Evolutionary conservation across 352 stramenopile genomes (phyloP), one percentile per base, ranked within the genome.

Genomic region (Globisporangium ultimum): DNA sequence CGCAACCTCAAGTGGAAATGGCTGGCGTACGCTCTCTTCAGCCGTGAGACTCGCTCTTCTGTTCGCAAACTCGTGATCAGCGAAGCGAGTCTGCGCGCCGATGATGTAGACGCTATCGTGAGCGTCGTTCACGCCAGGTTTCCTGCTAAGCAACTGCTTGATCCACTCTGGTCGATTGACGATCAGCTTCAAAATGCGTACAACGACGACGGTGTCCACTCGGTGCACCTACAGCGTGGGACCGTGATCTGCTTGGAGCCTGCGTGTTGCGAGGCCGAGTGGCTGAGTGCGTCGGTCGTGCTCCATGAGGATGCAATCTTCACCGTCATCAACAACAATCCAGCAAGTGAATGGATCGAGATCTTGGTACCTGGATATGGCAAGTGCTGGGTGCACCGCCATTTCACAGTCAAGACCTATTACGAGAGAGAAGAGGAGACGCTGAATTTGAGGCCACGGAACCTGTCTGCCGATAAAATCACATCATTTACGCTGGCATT

Each of bases 361-460:
- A 47, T 77, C 48, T 52, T 77, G n/a, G 70, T 77, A 1, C 63
- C 70, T 24, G 70, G 70, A 18, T 72, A 70, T n/a, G 70, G 70
- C 47, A 72, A 74, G 54, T 77, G 70, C 60, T 77, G 66, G 70
- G 70, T 74, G 1, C 56, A 74, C 20, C 63, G 58, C 28, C 57
- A 66, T 12, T 58, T 61, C 18, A 24, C 36, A 36, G 28, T 36
- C 4, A 36, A 36, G 28, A 1, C 28, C 0, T 36, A 11, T 10
- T 36, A 36, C 28, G 7, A 36, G 28, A 36, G 28, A 36, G 28
- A 10, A 10, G 28, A 36, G 28, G 28, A 36, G 28, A 10, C 28
- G 28, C 28, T 36, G 8, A 36, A 10, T 10, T 36, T 36, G 28
- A 2, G 28, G 28, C 7, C 28, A 36, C 28, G 42, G 5, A 34